These are phyloP conservation scores for Xylariaceae sp. DNA, from an alignment of 2,329 filamentous ascomycete species.

Conservation along the genomic window DNA sequence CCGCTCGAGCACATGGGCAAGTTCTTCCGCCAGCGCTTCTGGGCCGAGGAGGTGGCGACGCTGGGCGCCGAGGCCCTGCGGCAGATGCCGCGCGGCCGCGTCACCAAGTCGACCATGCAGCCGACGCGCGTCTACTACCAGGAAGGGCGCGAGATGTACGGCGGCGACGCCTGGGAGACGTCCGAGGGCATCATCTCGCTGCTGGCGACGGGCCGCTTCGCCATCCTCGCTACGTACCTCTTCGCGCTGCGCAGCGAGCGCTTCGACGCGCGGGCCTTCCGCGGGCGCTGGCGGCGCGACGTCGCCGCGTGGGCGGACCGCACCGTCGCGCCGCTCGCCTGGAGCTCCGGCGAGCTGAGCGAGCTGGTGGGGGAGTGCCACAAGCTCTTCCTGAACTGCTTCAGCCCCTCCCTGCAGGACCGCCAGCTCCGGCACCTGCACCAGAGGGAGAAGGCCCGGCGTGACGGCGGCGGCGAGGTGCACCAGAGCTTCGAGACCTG, in stretches of 20 bases:
- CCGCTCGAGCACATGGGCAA: slow-evolving; percentile 12
- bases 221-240: slow-evolving; percentile 8
- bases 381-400: too few species aligned
- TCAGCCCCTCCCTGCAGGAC: too few species aligned
- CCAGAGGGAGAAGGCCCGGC: too few species aligned
- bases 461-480: neutral
- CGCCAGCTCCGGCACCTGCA: too few species aligned
- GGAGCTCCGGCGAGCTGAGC: too few species aligned
- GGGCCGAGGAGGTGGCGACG: slow-evolving; percentile 11
- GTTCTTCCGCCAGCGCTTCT: slow-evolving; percentile 21
- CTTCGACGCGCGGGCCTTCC: neutral
- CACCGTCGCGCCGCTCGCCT: neutral
- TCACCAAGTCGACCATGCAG: slow-evolving; percentile 1
- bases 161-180: slow-evolving; percentile 4
- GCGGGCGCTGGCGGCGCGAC: neutral
- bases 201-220: slow-evolving; percentile 3
- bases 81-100: slow-evolving; percentile 2
- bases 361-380: neutral
- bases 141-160: neutral
- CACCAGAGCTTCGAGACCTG: neutral
- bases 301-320: neutral
- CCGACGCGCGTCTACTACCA: neutral
- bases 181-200: slow-evolving; percentile 2
- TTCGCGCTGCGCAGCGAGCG: neutral
- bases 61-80: slow-evolving; percentile 14